phyloP scores from a whole-genome alignment of 1,284 basidiomycete genomes.

The Laetiporus sulphureus region DNA sequence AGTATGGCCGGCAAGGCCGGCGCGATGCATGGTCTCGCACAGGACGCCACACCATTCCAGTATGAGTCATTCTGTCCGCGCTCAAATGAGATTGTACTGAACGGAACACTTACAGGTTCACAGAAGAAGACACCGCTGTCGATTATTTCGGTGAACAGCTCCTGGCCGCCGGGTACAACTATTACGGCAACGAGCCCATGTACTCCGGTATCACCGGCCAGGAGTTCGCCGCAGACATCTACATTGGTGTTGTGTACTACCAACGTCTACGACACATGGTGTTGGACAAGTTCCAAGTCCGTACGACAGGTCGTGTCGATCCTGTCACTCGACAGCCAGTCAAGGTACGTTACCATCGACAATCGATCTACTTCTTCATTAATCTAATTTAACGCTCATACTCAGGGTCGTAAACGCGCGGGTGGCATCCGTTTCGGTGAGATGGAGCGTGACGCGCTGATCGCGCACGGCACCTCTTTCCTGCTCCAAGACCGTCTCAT shows the following conservation, averaged over 20 bases:
- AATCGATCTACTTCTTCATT: not conserved
- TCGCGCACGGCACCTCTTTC: constrained; percentile 98
- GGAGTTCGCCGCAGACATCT: constrained; percentile 98
- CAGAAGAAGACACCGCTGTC: constrained; percentile 92
- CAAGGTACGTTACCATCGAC: constrained; percentile 56
- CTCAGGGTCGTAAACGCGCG: constrained; percentile 91
- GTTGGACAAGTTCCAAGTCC: constrained; percentile 98
- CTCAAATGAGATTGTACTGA: not conserved
- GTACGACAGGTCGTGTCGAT: constrained; percentile 97
- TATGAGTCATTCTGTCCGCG: constrained; percentile 30
- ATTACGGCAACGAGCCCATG: constrained; percentile 99
- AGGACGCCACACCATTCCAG: constrained; percentile 98
- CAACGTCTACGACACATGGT: constrained; percentile 99
- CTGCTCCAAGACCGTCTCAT: constrained; percentile 96
- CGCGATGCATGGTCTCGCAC: constrained; percentile 95
- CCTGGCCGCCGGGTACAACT: constrained; percentile 93
- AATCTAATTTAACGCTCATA: constrained; percentile 5
- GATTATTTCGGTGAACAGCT: constrained; percentile 98
- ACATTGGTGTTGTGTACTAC: constrained; percentile 97
- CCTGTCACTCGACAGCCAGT: constrained; percentile 95
- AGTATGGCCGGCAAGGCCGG: constrained; percentile 98
- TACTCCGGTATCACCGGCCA: constrained; percentile 99
- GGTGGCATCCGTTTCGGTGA: constrained; percentile 99
- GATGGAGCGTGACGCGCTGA: constrained; percentile 98
- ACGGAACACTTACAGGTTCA: constrained; percentile 55